Conservation (phyloP, 2,329 filamentous ascomycete species). For the Amauroascus niger region DNA sequence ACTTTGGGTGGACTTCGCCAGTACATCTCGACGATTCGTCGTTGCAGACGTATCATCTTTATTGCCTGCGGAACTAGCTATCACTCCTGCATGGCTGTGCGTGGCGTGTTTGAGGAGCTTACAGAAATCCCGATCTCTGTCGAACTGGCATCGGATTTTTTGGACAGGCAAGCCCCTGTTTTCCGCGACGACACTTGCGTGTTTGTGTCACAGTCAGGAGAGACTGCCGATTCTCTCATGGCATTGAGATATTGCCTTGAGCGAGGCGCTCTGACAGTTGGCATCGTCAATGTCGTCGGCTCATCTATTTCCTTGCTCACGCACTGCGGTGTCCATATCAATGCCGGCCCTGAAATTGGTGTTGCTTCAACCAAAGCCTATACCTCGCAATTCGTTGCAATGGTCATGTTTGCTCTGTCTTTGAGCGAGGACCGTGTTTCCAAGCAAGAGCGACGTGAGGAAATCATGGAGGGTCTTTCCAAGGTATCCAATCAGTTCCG, state of each 20-base stretch:
- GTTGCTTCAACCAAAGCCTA: conserved; percentile 99
- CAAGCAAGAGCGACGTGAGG: conserved; percentile 80
- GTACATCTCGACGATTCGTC: conserved; percentile 92
- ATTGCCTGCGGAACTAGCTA: conserved; percentile 97
- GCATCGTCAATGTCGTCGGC: conserved; percentile 96
- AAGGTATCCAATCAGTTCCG: conserved; percentile 87
- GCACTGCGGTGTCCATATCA: conserved; percentile 99
- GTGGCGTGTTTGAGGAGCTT: conserved; percentile 93
- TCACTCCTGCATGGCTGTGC: conserved; percentile 99
- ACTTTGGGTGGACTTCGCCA: conserved; percentile 91
- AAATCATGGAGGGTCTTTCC: conserved; percentile 89
- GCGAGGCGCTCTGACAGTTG: conserved; percentile 91
- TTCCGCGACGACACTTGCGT: conserved; percentile 99
- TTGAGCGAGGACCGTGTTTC: conserved; percentile 93
- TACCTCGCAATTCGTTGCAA: conserved; percentile 97
- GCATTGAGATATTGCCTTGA: conserved; percentile 96
- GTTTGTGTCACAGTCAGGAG: conserved; percentile 96
- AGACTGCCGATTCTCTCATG: conserved; percentile 96
- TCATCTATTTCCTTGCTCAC: conserved; percentile 98
- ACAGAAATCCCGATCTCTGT: conserved; percentile 97
- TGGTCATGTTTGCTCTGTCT: conserved; percentile 98
- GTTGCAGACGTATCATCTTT: conserved; percentile 96
- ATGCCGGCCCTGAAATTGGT: conserved; percentile 96
- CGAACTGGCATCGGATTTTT: conserved; percentile 94
- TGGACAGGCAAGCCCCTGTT: conserved; percentile 89